Evolutionary conservation across 2,329 filamentous ascomycete species (phyloP).

Genomic region (Microsporum ferrugineum): DNA sequence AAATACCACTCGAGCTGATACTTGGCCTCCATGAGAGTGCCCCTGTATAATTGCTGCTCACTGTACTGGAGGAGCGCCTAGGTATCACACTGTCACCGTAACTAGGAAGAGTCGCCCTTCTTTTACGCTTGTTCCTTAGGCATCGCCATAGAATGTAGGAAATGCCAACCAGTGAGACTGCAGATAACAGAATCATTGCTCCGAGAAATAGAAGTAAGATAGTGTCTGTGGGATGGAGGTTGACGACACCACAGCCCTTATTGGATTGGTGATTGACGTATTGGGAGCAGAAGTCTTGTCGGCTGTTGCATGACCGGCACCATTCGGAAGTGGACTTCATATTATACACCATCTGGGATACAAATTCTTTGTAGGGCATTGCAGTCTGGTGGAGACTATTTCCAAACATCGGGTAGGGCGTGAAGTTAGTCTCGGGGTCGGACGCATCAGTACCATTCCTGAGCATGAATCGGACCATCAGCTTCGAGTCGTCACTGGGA

Average conservation of each 20-base stretch:
- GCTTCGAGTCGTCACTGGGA: slow-evolving; percentile 30
- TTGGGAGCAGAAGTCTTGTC: slow-evolving; percentile 41
- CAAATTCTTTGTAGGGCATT: slow-evolving; percentile 43
- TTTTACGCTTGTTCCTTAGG: too few relatives aligned
- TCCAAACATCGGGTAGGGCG: slow-evolving; percentile 42
- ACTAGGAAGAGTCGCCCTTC: too few relatives aligned
- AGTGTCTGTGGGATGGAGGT: background rate
- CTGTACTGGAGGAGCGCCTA: background rate
- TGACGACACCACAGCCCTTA: background rate
- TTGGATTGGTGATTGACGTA: slow-evolving; percentile 14
- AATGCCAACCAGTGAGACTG: too few relatives aligned
- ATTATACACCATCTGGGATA: slow-evolving; percentile 34
- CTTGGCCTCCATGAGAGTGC: too few relatives aligned
- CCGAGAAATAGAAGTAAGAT: background rate
- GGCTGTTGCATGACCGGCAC: slow-evolving; percentile 40
- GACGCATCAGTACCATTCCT: slow-evolving; percentile 42
- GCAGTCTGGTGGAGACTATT: slow-evolving; percentile 35
- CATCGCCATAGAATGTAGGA: too few relatives aligned
- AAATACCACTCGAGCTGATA: background rate
- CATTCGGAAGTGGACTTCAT: slow-evolving; percentile 37
- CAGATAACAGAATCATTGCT: background rate
- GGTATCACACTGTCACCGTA: too few relatives aligned
- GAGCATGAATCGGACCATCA: slow-evolving; percentile 47
- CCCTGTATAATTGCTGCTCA: too few relatives aligned
- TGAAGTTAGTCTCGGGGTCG: slow-evolving; percentile 23